phyloP scores from a whole-genome alignment of 2,329 filamentous ascomycete genomes.

The Aspergillus alliaceus region DNA sequence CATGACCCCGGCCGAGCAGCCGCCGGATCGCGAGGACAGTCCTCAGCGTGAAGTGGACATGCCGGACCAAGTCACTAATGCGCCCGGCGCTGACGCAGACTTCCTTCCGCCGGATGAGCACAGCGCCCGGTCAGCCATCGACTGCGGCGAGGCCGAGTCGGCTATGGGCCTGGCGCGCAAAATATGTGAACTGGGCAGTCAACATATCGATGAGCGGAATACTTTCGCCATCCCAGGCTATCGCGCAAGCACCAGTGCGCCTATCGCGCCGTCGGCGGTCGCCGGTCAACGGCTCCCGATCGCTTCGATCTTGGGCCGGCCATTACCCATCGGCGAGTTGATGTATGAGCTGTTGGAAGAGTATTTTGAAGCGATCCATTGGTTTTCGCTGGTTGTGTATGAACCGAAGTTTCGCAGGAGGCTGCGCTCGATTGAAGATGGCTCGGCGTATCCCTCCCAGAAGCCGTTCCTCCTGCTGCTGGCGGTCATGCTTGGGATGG shows the following conservation, averaged over 20 bases:
- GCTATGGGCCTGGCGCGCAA: constrained; percentile 37
- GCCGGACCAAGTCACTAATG: neutral
- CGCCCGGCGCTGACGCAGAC: neutral
- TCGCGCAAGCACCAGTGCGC: constrained; percentile 11
- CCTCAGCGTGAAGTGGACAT: neutral
- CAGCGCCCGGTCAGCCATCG: constrained; percentile 7
- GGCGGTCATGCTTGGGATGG: constrained; percentile 39
- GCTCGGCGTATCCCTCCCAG: constrained; percentile 34
- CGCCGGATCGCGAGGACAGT: neutral
- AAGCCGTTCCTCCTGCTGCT: constrained; percentile 40
- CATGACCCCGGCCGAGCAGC: neutral
- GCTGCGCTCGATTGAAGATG: constrained; percentile 34
- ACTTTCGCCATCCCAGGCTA: constrained; percentile 39
- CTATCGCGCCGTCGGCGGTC: neutral
- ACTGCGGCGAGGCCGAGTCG: constrained; percentile 33
- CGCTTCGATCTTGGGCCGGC: constrained; percentile 26
- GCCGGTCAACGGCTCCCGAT: constrained; percentile 24
- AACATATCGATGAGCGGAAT: constrained; percentile 27
- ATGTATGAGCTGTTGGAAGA: constrained; percentile 38
- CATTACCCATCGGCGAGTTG: constrained; percentile 29
- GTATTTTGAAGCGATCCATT: constrained; percentile 46
- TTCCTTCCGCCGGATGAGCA: neutral
- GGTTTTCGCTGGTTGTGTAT: constrained; percentile 47
- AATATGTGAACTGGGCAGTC: constrained; percentile 29
- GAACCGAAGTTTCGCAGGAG: constrained; percentile 41